Base-by-base conservation (phyloP, 164 flowering plant genomes). In the Tetracentron sinense region DNA sequence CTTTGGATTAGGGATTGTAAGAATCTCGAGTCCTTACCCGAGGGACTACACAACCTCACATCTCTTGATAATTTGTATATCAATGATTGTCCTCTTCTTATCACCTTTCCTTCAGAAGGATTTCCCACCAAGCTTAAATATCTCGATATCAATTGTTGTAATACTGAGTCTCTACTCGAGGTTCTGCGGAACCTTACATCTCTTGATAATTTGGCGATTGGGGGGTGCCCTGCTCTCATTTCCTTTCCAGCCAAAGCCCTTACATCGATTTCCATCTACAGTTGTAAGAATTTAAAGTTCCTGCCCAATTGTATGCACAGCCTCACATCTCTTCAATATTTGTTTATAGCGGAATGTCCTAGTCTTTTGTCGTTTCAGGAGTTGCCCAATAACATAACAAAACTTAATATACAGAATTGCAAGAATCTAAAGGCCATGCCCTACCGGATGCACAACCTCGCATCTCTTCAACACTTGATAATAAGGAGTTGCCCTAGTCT, bases 271-370 rank as follows among this genome's bases (percentile, higher is more conserved):
- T 27, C 38, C 0, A 49, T 73, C 22, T 33, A 26, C 7, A 0
- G 55, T 26, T 64, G 69, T 44, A 10, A 54, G 38, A 35, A 26
- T 14, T 65, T 68, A 42, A 60, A 51, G 58, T 60, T 58, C 15
- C 19, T 68, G 31, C 58, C 55, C 4, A 17, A 7, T 6, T 20
- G 33, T 22, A 55, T 73, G 44, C 58, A 58, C 3, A 63, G 10
- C 6, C 67, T 64, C 58, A 21, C 10, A 21, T 30, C 31, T 35
- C 62, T 65, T 31, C 8, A n/a, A 8, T 16, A 33, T 8, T 56
- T 65, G 62, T 21, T 6, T n/a, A 56, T 65, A 46, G 6, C 30
- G 11, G 8, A 15, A 19, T 72, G 76, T 27, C 27, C 64, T 2
- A n/a, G 54, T 16, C 56, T 62, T 6, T 30, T 52, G 25, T 35